phyloP scores from a whole-genome alignment of 179 eudicot genomes.

The Monotropa hypopitys region DNA sequence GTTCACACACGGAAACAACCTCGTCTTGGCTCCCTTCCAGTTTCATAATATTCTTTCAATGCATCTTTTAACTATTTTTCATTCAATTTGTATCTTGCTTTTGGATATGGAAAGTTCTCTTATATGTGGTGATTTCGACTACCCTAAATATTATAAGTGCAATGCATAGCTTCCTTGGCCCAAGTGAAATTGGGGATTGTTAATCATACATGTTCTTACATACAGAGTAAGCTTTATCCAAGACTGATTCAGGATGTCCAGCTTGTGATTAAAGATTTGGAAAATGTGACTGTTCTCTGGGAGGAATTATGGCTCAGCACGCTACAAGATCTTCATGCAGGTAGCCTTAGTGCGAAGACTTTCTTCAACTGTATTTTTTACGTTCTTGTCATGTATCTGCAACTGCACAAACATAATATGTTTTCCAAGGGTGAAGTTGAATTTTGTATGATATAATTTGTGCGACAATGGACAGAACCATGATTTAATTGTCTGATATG shows the following conservation, averaged over 20 bases:
- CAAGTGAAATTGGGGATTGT: not conserved
- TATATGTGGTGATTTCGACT: not conserved
- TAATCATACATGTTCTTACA: conserved; percentile 9
- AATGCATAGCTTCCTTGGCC: not conserved
- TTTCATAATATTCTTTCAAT: not conserved
- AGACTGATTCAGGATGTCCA: conserved; percentile 82
- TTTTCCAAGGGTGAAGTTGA: not conserved
- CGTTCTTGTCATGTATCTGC: not conserved
- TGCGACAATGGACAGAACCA: not conserved
- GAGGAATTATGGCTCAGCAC: conserved; percentile 99
- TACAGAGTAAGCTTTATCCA: conserved; percentile 88
- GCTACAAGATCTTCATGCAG: conserved; percentile 97
- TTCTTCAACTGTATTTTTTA: not conserved
- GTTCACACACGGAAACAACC: not conserved
- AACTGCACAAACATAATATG: not conserved
- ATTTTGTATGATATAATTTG: not conserved
- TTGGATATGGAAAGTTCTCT: not conserved
- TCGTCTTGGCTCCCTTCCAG: not conserved
- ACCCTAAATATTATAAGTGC: not conserved
- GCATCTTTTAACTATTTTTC: not conserved
- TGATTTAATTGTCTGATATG: not conserved
- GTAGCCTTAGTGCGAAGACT: conserved; percentile 24
- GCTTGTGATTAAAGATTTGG: conserved; percentile 88
- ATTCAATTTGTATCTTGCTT: not conserved
- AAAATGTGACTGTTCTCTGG: conserved; percentile 96